Base-by-base conservation (phyloP, 2,329 filamentous ascomycete genomes). In the Colletotrichum tropicale region DNA sequence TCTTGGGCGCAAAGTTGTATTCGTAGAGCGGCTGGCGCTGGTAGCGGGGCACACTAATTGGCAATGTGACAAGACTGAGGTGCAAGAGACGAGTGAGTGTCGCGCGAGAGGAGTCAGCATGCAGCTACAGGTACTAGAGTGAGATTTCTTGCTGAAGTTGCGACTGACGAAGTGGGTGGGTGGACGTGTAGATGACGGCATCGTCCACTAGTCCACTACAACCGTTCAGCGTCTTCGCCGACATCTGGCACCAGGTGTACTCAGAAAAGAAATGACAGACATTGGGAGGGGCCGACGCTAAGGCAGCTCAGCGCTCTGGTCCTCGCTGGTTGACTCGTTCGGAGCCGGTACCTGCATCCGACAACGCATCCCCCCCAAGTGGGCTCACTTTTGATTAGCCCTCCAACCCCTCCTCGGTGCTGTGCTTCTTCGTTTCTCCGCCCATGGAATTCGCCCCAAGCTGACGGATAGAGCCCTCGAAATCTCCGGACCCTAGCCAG, bases 281-380 rank as follows among this genome's bases (percentile, higher is more conserved):
- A 16, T 32, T 62, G 34, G 34, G 26, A 43, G 66, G 43, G 24
- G 43, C 58, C 32, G 32, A 58, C 58, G 65, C 70, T 69, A 69
- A 73, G 56, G 60, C 21, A 43, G 34, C 62, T 65, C 34, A 43
- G 34, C 34, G 48, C 24, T 48, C 26, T 48, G 62, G 21, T 36
- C 62, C 24, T 15, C 24, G 16, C n/a, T 48, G 52, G 24, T 65
- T 74, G 58, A 70, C 66, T 58, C 32, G 43, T 70, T 70, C 43
- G 21, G 28, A 16, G 58, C 66, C 71, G 71, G 24, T 79, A 76
- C 61, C 77, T 80, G n/a, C 73, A 81, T 52, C 75, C 78, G 6
- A 76, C 36, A 65, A 61, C n/a, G 24, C 34, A 13, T 74, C 75
- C 5, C 48, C 48, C 71, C 16, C 28, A 18, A 62, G 58, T 62